Conservation (phyloP, 2,329 filamentous ascomycete genomes). For the Fusarium newnesense region DNA sequence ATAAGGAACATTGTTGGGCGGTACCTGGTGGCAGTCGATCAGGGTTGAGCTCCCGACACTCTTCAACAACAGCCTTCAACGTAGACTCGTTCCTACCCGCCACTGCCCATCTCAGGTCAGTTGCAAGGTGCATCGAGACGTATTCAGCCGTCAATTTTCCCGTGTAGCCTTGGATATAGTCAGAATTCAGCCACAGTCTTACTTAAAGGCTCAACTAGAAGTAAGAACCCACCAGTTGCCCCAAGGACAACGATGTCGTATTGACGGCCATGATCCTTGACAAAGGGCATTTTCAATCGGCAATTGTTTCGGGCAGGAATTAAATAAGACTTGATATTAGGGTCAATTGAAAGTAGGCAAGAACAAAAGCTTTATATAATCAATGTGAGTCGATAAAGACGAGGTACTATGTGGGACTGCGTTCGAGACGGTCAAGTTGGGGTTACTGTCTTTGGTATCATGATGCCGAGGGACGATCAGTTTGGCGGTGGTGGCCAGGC, state of each 20-base stretch:
- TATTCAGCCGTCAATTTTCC: constrained; percentile 81
- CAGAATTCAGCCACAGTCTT: constrained; percentile 1
- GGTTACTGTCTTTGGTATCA: constrained; percentile 26
- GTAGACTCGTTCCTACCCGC: constrained; percentile 84
- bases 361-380: neutral
- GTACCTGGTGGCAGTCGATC: constrained; percentile 78
- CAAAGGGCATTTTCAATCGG: constrained; percentile 52
- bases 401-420: neutral
- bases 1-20: constrained; percentile 25
- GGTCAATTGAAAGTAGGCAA: neutral
- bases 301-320: neutral
- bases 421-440: constrained; percentile 8
- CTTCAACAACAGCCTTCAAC: constrained; percentile 73
- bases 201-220: neutral
- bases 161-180: constrained; percentile 74
- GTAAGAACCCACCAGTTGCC: constrained; percentile 60
- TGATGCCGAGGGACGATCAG: constrained; percentile 5
- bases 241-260: constrained; percentile 69
- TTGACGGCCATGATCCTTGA: constrained; percentile 61
- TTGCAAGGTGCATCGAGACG: constrained; percentile 75
- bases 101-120: constrained; percentile 86
- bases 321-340: neutral
- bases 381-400: neutral
- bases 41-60: constrained; percentile 73
- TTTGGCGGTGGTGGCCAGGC: neutral